These are phyloP conservation scores for Talaromyces trachyspermus DNA, from an alignment of 495 filamentous ascomycete genomes.

Conservation along the genomic window DNA sequence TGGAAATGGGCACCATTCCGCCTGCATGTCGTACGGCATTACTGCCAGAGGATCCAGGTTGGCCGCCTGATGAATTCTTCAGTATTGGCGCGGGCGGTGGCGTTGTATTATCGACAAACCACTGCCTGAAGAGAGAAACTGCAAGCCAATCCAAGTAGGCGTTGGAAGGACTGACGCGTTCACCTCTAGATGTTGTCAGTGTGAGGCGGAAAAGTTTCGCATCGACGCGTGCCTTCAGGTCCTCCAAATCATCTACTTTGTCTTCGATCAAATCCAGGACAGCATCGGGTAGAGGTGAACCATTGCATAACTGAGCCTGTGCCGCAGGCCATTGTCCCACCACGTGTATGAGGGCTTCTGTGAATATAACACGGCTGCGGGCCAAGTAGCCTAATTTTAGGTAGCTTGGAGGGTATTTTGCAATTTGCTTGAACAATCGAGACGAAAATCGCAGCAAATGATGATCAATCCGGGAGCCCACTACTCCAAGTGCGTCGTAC, in stretches of 20 bases:
- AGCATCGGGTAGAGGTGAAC: slow-evolving; percentile 51
- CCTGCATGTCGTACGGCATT: background rate
- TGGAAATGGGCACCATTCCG: slow-evolving; percentile 14
- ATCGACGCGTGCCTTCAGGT: slow-evolving; percentile 60
- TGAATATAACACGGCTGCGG: slow-evolving; percentile 77
- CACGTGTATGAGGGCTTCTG: slow-evolving; percentile 83
- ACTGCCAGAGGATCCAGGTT: slow-evolving; percentile 11
- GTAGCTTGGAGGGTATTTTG: slow-evolving; percentile 87
- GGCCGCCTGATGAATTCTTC: slow-evolving; percentile 26
- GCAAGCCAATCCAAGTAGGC: slow-evolving; percentile 84
- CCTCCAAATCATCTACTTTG: slow-evolving; percentile 77
- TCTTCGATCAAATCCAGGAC: slow-evolving; percentile 87
- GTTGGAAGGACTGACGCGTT: slow-evolving; percentile 68
- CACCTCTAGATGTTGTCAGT: slow-evolving; percentile 70
- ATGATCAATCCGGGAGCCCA: slow-evolving; percentile 86
- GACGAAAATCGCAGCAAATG: slow-evolving; percentile 86
- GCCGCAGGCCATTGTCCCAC: slow-evolving; percentile 86
- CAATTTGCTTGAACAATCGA: slow-evolving; percentile 85
- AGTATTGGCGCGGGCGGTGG: slow-evolving; percentile 51
- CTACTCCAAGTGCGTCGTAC: slow-evolving; percentile 82
- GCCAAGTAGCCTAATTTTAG: slow-evolving; percentile 82
- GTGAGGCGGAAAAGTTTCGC: slow-evolving; percentile 71
- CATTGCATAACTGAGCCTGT: slow-evolving; percentile 64
- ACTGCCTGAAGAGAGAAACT: slow-evolving; percentile 77
- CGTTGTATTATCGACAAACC: slow-evolving; percentile 80